A percentile compares a stretch with the other conserved stretches of the same genome.
Conservation (phyloP, 495 filamentous ascomycete species). For the Pseudotulostoma volvatum region DNA sequence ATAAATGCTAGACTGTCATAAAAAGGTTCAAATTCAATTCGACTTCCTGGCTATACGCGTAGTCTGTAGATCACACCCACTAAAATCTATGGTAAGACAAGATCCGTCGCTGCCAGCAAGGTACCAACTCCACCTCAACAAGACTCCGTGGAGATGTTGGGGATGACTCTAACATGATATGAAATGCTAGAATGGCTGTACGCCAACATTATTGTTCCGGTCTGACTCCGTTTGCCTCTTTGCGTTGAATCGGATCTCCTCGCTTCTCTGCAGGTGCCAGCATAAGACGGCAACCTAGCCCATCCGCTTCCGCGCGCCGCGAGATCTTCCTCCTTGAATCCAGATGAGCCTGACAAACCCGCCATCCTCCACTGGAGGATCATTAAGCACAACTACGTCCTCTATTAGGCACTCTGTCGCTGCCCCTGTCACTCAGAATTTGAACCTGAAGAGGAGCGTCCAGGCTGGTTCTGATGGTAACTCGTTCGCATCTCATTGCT, state of each 20-base stretch:
- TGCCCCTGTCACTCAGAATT: conserved; percentile 33
- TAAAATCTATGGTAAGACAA: no score
- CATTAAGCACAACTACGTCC: conserved; percentile 24
- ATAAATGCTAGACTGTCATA: no score
- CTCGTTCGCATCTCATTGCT: conserved; percentile 12
- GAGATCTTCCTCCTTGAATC: neutral
- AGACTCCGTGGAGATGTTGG: no score
- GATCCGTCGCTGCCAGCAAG: no score
- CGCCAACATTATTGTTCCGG: no score
- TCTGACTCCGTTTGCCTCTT: neutral
- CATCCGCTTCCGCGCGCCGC: neutral
- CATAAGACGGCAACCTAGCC: neutral
- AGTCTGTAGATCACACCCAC: no score
- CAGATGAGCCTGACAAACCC: conserved; percentile 39
- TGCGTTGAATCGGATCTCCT: neutral
- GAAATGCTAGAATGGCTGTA: no score
- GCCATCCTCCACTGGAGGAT: conserved; percentile 32
- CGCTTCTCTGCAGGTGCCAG: neutral
- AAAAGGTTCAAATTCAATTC: no score
- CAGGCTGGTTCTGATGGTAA: conserved; percentile 71
- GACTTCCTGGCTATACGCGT: no score
- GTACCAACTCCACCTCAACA: no score
- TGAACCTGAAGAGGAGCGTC: conserved; percentile 53
- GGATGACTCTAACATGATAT: no score
- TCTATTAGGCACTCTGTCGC: conserved; percentile 18